phyloP scores from a whole-genome alignment of 108 stramenopile species.

The Cylindrotheca fusiformis region DNA sequence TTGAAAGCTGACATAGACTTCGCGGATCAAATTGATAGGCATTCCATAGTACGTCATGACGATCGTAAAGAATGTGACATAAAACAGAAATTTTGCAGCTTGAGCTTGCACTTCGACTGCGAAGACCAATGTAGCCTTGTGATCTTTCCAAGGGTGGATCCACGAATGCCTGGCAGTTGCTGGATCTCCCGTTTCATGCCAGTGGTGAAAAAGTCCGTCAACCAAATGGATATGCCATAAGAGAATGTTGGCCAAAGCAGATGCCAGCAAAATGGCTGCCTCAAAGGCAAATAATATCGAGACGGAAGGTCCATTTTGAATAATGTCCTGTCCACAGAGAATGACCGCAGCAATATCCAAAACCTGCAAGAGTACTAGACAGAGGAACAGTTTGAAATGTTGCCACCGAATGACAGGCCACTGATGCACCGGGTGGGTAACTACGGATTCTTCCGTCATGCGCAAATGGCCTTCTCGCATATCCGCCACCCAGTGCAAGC shows the following conservation, averaged over 20 bases:
- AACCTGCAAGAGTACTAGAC: constrained; percentile 54
- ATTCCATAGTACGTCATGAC: constrained; percentile 94
- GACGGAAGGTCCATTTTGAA: constrained; percentile 74
- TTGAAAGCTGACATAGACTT: constrained; percentile 85
- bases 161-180: constrained; percentile 39
- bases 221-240: constrained; percentile 83
- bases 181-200: constrained; percentile 45
- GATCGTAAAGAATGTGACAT: constrained; percentile 91
- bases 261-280: constrained; percentile 79
- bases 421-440: constrained; percentile 14
- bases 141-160: constrained; percentile 73
- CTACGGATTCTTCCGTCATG: constrained; percentile 80
- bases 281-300: constrained; percentile 95
- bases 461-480: constrained; percentile 88
- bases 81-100: constrained; percentile 91
- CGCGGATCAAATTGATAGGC: constrained; percentile 96
- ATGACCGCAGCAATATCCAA: constrained; percentile 62
- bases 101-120: constrained; percentile 91
- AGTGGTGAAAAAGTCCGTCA: constrained; percentile 74
- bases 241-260: constrained; percentile 63
- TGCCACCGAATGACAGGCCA: constrained; percentile 34
- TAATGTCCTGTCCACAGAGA: constrained; percentile 52
- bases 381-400: constrained; percentile 57
- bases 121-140: constrained; percentile 82
- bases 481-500: constrained; percentile 93